phyloP scores from a whole-genome alignment of 2,329 filamentous ascomycete genomes.

The Davidsoniella eucalypti region DNA sequence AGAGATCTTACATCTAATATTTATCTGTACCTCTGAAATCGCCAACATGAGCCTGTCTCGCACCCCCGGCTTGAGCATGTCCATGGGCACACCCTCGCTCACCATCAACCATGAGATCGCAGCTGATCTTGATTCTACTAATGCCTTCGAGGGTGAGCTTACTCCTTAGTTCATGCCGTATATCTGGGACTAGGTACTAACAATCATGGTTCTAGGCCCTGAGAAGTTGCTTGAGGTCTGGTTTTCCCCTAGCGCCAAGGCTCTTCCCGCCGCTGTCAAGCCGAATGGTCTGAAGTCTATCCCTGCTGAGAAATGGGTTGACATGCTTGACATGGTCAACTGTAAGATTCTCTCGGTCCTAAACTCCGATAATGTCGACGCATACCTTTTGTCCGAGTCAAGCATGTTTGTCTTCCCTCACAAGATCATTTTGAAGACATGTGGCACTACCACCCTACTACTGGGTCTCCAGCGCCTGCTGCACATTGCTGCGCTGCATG shows the following conservation, averaged over 20 bases:
- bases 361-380: conserved; percentile 84
- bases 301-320: conserved; percentile 71
- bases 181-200: background rate
- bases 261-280: conserved; percentile 53
- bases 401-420: conserved; percentile 99
- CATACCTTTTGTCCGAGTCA: conserved; percentile 92
- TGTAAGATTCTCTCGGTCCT: conserved; percentile 95
- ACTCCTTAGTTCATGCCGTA: background rate
- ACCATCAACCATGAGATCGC: conserved; percentile 95
- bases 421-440: conserved; percentile 97
- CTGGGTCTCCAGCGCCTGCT: conserved; percentile 79
- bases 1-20: conserved; percentile 3
- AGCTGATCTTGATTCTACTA: conserved; percentile 81
- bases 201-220: conserved; percentile 39
- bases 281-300: conserved; percentile 76
- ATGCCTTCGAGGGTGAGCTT: conserved; percentile 73
- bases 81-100: conserved; percentile 70
- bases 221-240: conserved; percentile 98
- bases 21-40: conserved; percentile 14
- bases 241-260: conserved; percentile 69
- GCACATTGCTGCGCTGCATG: conserved; percentile 74
- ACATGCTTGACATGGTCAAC: conserved; percentile 94
- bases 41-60: conserved; percentile 13
- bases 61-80: conserved; percentile 28
- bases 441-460: conserved; percentile 86